phyloP scores from a whole-genome alignment of 2,329 filamentous ascomycete species.

The Ophiocordyceps sinensis region DNA sequence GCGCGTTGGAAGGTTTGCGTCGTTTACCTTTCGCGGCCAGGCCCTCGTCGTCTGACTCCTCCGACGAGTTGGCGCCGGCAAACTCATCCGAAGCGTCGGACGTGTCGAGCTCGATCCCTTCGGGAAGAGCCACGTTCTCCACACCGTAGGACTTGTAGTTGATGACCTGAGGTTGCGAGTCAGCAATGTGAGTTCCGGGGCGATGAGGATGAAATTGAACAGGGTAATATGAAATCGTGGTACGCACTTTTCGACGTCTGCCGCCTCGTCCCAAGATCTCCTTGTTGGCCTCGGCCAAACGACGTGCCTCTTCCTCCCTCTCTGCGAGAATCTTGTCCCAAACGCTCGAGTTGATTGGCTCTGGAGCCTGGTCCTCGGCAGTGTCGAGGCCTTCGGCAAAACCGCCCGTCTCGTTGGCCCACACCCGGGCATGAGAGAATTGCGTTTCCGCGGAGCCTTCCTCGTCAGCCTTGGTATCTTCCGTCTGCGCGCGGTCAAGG shows the following conservation, averaged over 20 bases:
- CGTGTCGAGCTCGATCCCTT: constrained; percentile 12
- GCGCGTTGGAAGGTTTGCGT: constrained; percentile 11
- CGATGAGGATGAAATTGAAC: no score
- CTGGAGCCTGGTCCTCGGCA: constrained; percentile 34
- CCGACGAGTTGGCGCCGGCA: constrained; percentile 13
- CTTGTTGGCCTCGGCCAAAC: constrained; percentile 50
- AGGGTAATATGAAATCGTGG: not conserved
- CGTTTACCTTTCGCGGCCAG: constrained; percentile 20
- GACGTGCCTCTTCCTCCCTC: constrained; percentile 64
- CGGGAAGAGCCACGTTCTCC: constrained; percentile 8
- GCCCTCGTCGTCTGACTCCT: constrained; percentile 17
- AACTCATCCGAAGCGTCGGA: constrained; percentile 21
- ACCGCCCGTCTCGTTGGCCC: constrained; percentile 65
- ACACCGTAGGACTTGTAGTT: constrained; percentile 18
- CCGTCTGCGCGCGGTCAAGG: constrained; percentile 71
- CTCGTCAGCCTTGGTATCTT: constrained; percentile 51
- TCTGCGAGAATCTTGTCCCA: constrained; percentile 87
- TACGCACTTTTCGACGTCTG: constrained; percentile 41
- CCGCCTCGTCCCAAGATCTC: constrained; percentile 79
- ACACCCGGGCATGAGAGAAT: constrained; percentile 82
- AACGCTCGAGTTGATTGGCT: constrained; percentile 49
- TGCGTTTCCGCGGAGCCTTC: constrained; percentile 58
- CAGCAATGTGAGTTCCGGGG: constrained; percentile 3
- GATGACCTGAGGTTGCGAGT: constrained; percentile 12
- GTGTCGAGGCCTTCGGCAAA: constrained; percentile 49